These are phyloP conservation scores for Kazachstania taianensis DNA, from an alignment of 805 yeast genomes.

Conservation along the genomic window DNA sequence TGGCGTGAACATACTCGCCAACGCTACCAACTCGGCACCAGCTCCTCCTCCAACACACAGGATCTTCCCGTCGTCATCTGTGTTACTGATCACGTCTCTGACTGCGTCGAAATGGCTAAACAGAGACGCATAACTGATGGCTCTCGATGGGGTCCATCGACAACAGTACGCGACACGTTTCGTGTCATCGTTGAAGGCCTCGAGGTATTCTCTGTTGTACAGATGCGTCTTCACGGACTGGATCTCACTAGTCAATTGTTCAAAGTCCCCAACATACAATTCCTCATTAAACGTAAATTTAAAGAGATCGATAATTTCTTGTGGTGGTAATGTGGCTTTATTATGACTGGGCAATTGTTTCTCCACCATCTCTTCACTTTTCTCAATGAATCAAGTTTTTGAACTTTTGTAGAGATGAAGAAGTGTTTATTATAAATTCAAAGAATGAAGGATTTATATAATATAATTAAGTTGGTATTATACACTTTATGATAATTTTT, in stretches of 20 bases:
- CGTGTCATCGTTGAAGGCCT: conserved; percentile 55
- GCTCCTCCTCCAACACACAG: conserved; percentile 86
- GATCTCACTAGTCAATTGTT: conserved; percentile 26
- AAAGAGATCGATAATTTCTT: conserved; percentile 24
- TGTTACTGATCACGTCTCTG: conserved; percentile 14
- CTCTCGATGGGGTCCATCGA: conserved; percentile 81
- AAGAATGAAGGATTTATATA: neutral
- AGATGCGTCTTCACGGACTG: conserved; percentile 64
- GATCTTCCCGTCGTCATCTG: conserved; percentile 27
- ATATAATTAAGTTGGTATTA: neutral
- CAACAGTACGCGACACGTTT: conserved; percentile 69
- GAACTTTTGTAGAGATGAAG: too few species aligned
- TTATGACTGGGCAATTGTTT: conserved; percentile 18
- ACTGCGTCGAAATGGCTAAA: conserved; percentile 39
- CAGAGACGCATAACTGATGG: conserved; percentile 62
- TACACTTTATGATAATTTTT: neutral
- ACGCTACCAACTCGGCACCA: conserved; percentile 62
- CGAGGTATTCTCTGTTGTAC: conserved; percentile 56
- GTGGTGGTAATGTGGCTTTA: conserved; percentile 20
- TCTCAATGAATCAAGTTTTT: too few species aligned
- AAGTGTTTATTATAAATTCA: neutral
- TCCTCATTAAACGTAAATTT: conserved; percentile 21
- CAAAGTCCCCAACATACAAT: conserved; percentile 13
- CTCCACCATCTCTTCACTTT: too few species aligned
- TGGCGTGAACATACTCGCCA: conserved; percentile 47